These are phyloP conservation scores for Austroboletus festivus DNA, from an alignment of 768 basidiomycete species.

Conservation along the genomic window DNA sequence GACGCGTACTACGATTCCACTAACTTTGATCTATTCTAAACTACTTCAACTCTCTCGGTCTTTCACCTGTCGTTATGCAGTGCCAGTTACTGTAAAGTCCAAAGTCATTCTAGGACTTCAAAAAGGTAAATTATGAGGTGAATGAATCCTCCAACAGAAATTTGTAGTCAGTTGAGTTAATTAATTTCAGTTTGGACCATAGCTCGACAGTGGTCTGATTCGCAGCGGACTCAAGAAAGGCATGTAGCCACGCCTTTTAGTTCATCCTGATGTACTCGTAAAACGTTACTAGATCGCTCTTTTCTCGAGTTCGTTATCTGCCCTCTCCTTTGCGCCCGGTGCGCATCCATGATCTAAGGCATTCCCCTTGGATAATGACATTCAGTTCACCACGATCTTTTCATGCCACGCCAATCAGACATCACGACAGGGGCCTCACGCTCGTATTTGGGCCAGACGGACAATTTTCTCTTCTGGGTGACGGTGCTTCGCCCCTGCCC, in stretches of 20 bases:
- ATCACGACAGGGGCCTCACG: conserved; percentile 20
- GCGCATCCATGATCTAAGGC: conserved; percentile 25
- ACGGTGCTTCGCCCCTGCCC: conserved; percentile 2
- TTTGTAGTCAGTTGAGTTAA: no score
- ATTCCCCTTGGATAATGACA: conserved; percentile 18
- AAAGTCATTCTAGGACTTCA: no score
- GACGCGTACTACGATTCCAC: no score
- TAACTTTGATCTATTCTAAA: no score
- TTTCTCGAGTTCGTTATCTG: conserved; percentile 11
- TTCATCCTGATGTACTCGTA: background rate
- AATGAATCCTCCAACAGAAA: no score
- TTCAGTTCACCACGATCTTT: conserved; percentile 6
- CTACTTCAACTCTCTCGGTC: no score
- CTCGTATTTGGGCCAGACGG: conserved; percentile 27
- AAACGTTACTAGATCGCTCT: conserved; percentile 4
- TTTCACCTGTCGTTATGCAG: no score
- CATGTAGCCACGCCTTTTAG: background rate
- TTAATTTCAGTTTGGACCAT: background rate
- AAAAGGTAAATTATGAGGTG: no score
- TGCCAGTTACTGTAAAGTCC: no score
- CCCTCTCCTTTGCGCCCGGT: conserved; percentile 24
- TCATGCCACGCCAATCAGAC: conserved; percentile 11
- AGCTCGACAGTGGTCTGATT: conserved; percentile 17
- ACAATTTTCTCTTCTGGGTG: conserved; percentile 26
- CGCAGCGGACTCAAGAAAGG: background rate